A percentile compares a stretch with the other conserved stretches of the same genome.
Conservation (phyloP, 2,329 filamentous ascomycete genomes). For the Curvularia sp. region DNA sequence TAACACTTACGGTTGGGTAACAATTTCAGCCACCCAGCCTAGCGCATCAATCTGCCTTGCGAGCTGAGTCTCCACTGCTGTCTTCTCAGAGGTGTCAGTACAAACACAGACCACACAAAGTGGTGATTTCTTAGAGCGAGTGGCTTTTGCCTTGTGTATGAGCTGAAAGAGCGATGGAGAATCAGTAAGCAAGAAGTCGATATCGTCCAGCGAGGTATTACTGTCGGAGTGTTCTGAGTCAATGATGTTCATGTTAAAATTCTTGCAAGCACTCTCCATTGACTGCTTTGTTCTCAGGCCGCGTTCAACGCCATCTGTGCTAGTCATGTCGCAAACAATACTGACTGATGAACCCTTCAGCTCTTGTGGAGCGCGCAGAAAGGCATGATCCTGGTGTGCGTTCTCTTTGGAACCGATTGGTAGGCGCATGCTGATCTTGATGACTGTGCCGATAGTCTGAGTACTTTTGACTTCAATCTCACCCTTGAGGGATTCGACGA, state of each 20-base stretch:
- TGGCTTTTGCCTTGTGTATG: constrained; percentile 24
- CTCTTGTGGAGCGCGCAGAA: constrained; percentile 24
- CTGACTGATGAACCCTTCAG: constrained; percentile 31
- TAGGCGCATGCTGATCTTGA: constrained; percentile 35
- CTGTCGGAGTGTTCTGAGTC: constrained; percentile 18
- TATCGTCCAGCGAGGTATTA: constrained; percentile 19
- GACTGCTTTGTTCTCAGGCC: constrained; percentile 37
- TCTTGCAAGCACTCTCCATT: constrained; percentile 35
- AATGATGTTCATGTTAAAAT: constrained; percentile 33
- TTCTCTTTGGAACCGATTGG: constrained; percentile 25
- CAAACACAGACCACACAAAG: constrained; percentile 40
- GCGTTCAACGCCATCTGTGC: constrained; percentile 31
- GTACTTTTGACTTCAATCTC: constrained; percentile 44
- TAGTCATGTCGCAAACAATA: constrained; percentile 32
- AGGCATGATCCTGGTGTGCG: constrained; percentile 20
- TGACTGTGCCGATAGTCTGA: constrained; percentile 36
- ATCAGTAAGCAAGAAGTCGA: constrained; percentile 40
- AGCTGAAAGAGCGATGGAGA: constrained; percentile 34
- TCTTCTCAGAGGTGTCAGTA: constrained; percentile 40
- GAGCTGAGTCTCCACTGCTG: constrained; percentile 30
- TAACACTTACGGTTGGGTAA: constrained; percentile 39
- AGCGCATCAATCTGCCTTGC: constrained; percentile 32
- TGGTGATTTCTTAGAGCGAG: constrained; percentile 24
- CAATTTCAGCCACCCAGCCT: constrained; percentile 38
- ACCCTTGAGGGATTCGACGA: constrained; percentile 44